phyloP scores from a whole-genome alignment of 805 yeast genomes.

The Yarrowia divulgata region DNA sequence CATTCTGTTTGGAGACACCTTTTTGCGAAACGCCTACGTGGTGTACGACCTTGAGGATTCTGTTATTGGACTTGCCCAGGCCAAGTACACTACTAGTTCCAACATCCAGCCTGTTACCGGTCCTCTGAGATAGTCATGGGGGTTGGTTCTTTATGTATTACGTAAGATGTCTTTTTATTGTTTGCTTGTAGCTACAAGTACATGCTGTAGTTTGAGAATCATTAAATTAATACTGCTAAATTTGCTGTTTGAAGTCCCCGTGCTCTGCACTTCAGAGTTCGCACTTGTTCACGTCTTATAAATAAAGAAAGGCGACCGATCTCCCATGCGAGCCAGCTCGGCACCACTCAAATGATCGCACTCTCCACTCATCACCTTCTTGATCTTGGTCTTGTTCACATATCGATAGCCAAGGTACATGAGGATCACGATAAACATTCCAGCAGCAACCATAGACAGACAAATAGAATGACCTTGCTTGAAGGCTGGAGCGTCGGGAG shows the following conservation, averaged over 20 bases:
- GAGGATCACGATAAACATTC: slow-evolving; percentile 42
- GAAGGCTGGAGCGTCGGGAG: slow-evolving; percentile 61
- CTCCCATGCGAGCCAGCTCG: slow-evolving; percentile 26
- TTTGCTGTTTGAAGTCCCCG: neutral
- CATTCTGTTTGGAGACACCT: slow-evolving; percentile 60
- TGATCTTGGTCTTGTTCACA: slow-evolving; percentile 1
- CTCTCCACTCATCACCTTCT: neutral
- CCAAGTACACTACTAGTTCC: neutral
- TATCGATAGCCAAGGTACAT: neutral
- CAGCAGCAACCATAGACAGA: slow-evolving; percentile 55
- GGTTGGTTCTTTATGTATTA: neutral
- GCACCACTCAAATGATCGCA: slow-evolving; percentile 1
- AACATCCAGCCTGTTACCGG: slow-evolving; percentile 46
- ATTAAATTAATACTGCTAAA: too few species aligned
- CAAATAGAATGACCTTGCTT: slow-evolving; percentile 59
- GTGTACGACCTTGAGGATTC: slow-evolving; percentile 65
- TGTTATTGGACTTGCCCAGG: slow-evolving; percentile 18
- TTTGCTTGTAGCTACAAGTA: too few species aligned
- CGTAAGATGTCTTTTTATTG: too few species aligned
- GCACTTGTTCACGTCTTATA: neutral
- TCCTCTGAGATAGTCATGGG: neutral
- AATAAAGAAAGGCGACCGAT: slow-evolving; percentile 17
- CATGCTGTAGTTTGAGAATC: too few species aligned
- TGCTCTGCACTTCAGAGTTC: too few species aligned
- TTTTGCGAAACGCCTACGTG: slow-evolving; percentile 68